phyloP scores from a whole-genome alignment of 164 flowering plant genomes.

The Magnolia officinalis region DNA sequence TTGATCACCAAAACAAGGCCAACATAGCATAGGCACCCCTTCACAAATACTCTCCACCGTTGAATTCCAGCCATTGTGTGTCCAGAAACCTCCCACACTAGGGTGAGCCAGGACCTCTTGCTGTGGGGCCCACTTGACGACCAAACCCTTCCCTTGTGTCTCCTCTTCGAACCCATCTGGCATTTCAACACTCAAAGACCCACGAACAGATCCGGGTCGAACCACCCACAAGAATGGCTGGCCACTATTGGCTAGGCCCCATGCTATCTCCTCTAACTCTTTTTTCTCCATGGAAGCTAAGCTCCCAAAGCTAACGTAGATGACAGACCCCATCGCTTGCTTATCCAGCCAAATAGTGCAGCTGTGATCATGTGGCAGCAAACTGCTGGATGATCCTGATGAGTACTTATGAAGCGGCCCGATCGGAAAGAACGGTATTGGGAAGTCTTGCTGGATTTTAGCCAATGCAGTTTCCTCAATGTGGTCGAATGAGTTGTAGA shows the following conservation, averaged over 20 bases:
- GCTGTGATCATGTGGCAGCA: slow-evolving; percentile 23
- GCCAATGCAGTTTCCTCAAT: slow-evolving; percentile 18
- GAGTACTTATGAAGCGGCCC: slow-evolving; percentile 36
- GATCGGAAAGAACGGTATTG: slow-evolving; percentile 26
- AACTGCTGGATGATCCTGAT: slow-evolving; percentile 22
- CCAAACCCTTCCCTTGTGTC: slow-evolving; percentile 16
- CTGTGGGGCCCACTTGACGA: slow-evolving; percentile 69
- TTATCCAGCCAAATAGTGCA: slow-evolving; percentile 40
- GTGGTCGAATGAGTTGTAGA: slow-evolving; percentile 28
- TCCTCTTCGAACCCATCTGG: slow-evolving; percentile 22
- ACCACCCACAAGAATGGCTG: slow-evolving; percentile 45
- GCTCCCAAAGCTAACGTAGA: slow-evolving; percentile 47
- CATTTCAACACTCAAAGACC: slow-evolving; percentile 14
- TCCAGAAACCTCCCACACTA: slow-evolving; percentile 56
- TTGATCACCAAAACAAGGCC: slow-evolving; percentile 45
- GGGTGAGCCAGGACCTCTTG: slow-evolving; percentile 48
- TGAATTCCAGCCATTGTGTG: slow-evolving; percentile 60
- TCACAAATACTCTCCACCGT: slow-evolving; percentile 47
- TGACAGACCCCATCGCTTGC: slow-evolving; percentile 30
- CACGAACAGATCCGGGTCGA: slow-evolving; percentile 26
- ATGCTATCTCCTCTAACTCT: slow-evolving; percentile 30
- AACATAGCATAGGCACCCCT: slow-evolving; percentile 60
- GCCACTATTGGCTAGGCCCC: slow-evolving; percentile 34
- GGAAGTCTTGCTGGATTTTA: slow-evolving; percentile 6
- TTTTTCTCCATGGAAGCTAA: slow-evolving; percentile 20